Base-by-base conservation (phyloP, 2,329 filamentous ascomycete species). In the Sporothrix globosa region DNA sequence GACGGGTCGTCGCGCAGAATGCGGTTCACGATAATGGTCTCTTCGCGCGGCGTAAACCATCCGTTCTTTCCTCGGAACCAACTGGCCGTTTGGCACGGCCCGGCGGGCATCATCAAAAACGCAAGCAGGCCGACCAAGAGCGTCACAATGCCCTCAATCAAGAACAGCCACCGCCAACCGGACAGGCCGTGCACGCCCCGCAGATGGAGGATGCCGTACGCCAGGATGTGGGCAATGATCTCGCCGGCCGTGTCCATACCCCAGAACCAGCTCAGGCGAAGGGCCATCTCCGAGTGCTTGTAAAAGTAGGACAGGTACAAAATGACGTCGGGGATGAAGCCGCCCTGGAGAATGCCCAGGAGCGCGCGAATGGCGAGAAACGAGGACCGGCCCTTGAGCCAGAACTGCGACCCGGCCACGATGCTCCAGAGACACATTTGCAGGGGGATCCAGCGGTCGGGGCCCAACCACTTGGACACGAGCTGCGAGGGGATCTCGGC, bases 401-500 rank as follows among this genome's bases (percentile, higher is more conserved):
- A 65, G 24, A 65, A 65, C 60, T 65, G 60, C 44, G 60, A 48
- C 24, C 60, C 60, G 0, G 86, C 83, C 4, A 88, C 82, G 4
- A 87, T 73, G 73, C 83, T 86, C 86, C 85, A 88, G 3, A 83
- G 80, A 7, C 83, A 78, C 80, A 89, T 87, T 74, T 87, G 86
- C 66, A 84, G 78, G 0, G 87, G 87, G 67, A 89, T 88, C 86
- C 86, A 88, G 44, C 84, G 82, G 73, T 89, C 86, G 0, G 85
- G 85, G 0, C 84, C 87, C 69, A 87, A 76, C 82, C 82, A 87
- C 76, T 90, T 87, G 71, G 80, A 82, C 52, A 89, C 79, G n/a
- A 90, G 79, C 75, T 90, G 87, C 0, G 86, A 89, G 0, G 88
- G 88, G 0, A 90, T 80, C 75, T 89, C 87, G 0, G 86, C 83